Conservation (phyloP, 768 basidiomycete species). For the Boletales sp. region DNA sequence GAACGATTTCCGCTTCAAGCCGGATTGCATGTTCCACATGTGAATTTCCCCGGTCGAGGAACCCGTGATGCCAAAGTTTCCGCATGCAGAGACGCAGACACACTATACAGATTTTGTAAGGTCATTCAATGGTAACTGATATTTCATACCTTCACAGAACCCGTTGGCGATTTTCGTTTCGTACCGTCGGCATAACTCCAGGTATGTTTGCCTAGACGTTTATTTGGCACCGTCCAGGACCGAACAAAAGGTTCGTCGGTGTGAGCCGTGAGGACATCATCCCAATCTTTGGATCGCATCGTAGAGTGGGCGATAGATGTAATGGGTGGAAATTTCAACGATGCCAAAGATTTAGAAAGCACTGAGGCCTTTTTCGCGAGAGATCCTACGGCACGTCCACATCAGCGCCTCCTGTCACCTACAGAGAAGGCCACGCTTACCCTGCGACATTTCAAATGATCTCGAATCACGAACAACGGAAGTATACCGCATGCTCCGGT, state of each 20-base stretch:
- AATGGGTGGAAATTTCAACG: slow-evolving; percentile 82
- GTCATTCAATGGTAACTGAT: background rate
- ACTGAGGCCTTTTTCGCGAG: slow-evolving; percentile 76
- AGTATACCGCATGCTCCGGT: slow-evolving; percentile 85
- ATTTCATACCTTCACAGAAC: slow-evolving; percentile 65
- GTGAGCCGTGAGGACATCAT: slow-evolving; percentile 92
- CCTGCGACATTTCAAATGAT: slow-evolving; percentile 93
- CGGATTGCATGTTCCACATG: slow-evolving; percentile 98
- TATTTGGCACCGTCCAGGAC: slow-evolving; percentile 84
- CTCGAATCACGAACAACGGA: slow-evolving; percentile 94
- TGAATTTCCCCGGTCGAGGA: slow-evolving; percentile 75
- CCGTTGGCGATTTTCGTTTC: slow-evolving; percentile 48
- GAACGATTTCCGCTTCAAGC: slow-evolving; percentile 78
- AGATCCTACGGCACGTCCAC: slow-evolving; percentile 53
- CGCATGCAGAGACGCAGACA: slow-evolving; percentile 89
- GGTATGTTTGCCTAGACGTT: slow-evolving; percentile 73
- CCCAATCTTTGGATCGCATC: slow-evolving; percentile 91
- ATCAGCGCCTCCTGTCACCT: slow-evolving; percentile 1
- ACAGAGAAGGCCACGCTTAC: slow-evolving; percentile 33
- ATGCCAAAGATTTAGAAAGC: slow-evolving; percentile 73
- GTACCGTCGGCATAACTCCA: slow-evolving; percentile 53
- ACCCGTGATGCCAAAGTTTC: slow-evolving; percentile 89
- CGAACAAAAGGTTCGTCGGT: slow-evolving; percentile 77
- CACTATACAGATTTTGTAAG: slow-evolving; percentile 40
- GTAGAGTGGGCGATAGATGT: slow-evolving; percentile 76